Conservation (phyloP, 2,329 filamentous ascomycete genomes). For the Pezicula neosporulosa region DNA sequence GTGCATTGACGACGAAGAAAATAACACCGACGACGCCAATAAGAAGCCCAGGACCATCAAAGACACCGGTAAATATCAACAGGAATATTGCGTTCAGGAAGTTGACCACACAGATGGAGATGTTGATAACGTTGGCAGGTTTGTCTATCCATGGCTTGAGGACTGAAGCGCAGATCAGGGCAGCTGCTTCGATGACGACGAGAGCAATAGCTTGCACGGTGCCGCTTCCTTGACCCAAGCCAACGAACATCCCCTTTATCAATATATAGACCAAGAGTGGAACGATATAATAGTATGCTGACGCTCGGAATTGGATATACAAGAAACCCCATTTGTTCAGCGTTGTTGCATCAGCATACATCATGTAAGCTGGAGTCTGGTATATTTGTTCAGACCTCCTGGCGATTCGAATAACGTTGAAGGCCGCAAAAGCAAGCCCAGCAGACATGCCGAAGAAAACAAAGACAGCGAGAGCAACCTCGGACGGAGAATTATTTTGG, state of each 20-base stretch:
- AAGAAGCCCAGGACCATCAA: conserved; percentile 78
- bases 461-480: conserved; percentile 83
- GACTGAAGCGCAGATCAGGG: conserved; percentile 74
- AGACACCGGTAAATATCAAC: conserved; percentile 82
- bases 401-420: conserved; percentile 85
- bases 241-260: conserved; percentile 88
- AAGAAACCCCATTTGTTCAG: conserved; percentile 98
- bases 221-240: conserved; percentile 68
- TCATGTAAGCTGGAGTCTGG: conserved; percentile 94
- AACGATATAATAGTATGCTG: conserved; percentile 92
- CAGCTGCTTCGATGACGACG: conserved; percentile 75
- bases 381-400: conserved; percentile 86
- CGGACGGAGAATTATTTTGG: conserved; percentile 75
- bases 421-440: conserved; percentile 80
- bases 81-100: conserved; percentile 89
- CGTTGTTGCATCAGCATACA: conserved; percentile 88
- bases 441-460: conserved; percentile 78
- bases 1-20: conserved; percentile 84
- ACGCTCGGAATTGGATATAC: conserved; percentile 94
- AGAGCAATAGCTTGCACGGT: conserved; percentile 78
- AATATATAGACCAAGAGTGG: conserved; percentile 74
- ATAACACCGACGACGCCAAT: conserved; percentile 85
- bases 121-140: conserved; percentile 95
- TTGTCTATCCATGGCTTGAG: conserved; percentile 98
- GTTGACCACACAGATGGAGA: conserved; percentile 84